Evolutionary conservation across 306 rosid genomes (phyloP), one percentile per base, ranked within the genome.

Genomic region (Castanea crenata): DNA sequence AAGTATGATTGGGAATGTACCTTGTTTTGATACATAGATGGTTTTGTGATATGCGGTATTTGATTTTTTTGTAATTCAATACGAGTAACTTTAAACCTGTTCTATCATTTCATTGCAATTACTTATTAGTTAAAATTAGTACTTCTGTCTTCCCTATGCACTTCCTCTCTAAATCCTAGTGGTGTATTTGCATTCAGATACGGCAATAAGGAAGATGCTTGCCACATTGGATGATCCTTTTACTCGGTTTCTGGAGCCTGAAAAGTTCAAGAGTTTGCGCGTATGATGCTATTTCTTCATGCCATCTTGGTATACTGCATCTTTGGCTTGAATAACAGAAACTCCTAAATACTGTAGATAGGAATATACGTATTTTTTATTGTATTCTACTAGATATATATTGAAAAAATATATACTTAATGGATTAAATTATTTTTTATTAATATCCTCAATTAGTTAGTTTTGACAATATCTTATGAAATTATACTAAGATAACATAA

Each of bases 221-320:
- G 96, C 93, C 67, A 95, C 99, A 80, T 79, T 95, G 84, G 91
- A 88, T 74, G 99, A 95, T 76, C 99, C 97, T 59, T 95, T 95
- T 85, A 95, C 96, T 67, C 90, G 98, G 74, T 91, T 95, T 89
- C 79, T 95, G 76, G 99, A 95, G 87, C 98, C 98, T 31, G 99
- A 91, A 55, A 92, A 88, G 86, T 88, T 95, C 69, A 95, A 85
- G 80, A 95, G 90, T 89, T 86, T 95, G 91, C 89, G 91, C 94
- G 98, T 95, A 89, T 78, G 68, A 71, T 44, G 67, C 49, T 84
- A 51, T 78, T 82, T 81, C 77, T 78, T 78, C 73, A 46, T 82
- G 12, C 55, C 64, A 34, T 46, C 63, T 71, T 81, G 65, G n/a
- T 23, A 56, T 69, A 38, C 41, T 78, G 71, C 78, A 49, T 56